Evolutionary conservation across 257 asterid species (phyloP).

Genomic region (Solanum bulbocastanum): DNA sequence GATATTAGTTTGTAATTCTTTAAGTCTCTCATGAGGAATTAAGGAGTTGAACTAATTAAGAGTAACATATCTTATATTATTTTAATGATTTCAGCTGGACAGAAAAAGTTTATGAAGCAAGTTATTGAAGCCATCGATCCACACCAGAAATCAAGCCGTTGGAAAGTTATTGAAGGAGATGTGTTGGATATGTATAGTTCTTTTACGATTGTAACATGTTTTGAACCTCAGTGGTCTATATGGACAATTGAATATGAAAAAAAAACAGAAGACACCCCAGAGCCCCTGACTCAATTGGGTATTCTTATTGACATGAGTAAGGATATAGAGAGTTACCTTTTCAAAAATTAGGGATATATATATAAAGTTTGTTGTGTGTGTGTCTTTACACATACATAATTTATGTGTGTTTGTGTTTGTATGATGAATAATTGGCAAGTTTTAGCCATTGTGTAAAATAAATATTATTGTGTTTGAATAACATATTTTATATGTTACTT

Average conservation of each 20-base stretch:
- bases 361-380: not conserved
- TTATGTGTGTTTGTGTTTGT: not conserved
- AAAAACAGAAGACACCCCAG: not conserved
- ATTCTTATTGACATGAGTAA: not conserved
- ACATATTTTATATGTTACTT: not conserved
- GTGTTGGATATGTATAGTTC: not conserved
- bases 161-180: not conserved
- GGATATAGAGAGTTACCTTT: not conserved
- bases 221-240: not conserved
- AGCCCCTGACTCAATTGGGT: not conserved
- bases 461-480: not conserved
- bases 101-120: not conserved
- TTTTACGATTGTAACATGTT: not conserved
- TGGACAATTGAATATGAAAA: conserved; percentile 5
- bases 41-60: too few species aligned
- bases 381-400: too few species aligned
- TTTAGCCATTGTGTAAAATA: not conserved
- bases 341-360: not conserved
- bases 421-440: not conserved
- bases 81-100: not conserved
- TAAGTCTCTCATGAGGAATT: too few species aligned
- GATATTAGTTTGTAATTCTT: too few species aligned
- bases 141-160: not conserved
- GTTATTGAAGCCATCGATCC: not conserved
- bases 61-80: not conserved